phyloP scores from a whole-genome alignment of 306 rosid species.

The Gillenia trifoliata region DNA sequence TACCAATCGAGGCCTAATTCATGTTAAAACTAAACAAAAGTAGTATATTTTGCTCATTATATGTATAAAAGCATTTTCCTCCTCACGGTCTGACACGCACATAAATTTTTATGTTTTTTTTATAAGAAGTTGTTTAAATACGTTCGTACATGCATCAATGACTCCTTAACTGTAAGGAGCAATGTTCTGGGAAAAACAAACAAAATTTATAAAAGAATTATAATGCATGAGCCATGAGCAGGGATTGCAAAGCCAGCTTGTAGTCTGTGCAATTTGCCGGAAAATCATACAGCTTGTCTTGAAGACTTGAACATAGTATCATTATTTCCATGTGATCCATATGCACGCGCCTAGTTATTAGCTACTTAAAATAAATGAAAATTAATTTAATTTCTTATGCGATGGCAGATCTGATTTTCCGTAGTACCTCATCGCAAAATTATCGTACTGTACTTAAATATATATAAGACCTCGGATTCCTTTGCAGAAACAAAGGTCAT shows the following conservation, averaged over 20 bases:
- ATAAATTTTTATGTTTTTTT: too few species aligned
- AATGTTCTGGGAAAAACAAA: too few species aligned
- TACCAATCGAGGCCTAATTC: too few species aligned
- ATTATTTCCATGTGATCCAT: slow-evolving; percentile 12
- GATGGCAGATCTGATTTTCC: slow-evolving; percentile 20
- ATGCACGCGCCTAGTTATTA: neutral
- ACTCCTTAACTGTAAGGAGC: neutral
- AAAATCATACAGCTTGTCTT: slow-evolving; percentile 4
- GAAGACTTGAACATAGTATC: neutral
- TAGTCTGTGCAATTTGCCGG: slow-evolving; percentile 9
- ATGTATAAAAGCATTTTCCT: neutral
- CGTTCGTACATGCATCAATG: too few species aligned
- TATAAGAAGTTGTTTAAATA: too few species aligned
- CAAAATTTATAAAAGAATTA: neutral
- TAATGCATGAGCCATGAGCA: neutral
- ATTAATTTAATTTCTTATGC: neutral
- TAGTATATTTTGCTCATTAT: neutral
- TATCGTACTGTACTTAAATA: neutral
- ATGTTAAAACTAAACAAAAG: neutral
- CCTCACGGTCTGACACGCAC: too few species aligned
- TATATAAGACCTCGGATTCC: slow-evolving; percentile 7
- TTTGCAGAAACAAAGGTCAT: neutral
- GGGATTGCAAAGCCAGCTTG: slow-evolving; percentile 5
- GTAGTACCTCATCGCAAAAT: slow-evolving; percentile 17
- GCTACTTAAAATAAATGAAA: neutral